Evolutionary conservation across 139 green algal genomes (phyloP).

Genomic region (Edaphochlamys debaryana): DNA sequence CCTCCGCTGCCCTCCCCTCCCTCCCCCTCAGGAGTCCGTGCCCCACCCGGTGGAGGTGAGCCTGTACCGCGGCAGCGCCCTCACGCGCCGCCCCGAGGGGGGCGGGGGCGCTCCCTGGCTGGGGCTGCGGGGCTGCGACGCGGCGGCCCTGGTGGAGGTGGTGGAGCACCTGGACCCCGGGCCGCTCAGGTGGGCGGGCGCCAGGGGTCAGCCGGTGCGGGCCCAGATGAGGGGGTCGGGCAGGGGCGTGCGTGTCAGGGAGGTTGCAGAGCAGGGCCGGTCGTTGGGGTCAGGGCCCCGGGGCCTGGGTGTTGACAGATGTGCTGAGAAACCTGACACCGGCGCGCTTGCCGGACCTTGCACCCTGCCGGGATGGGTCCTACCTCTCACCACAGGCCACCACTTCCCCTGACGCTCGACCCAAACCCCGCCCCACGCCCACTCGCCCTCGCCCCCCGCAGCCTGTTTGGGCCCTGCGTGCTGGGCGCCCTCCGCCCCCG

Average conservation of each 20-base stretch:
- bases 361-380: too few species aligned
- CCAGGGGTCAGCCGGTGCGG: too few species aligned
- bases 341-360: too few species aligned
- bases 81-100: background rate
- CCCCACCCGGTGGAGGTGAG: conserved; percentile 17
- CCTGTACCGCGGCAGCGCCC: conserved; percentile 40
- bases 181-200: conserved; percentile 53
- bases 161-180: conserved; percentile 75
- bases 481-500: conserved; percentile 62
- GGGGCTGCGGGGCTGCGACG: conserved; percentile 50
- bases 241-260: too few species aligned
- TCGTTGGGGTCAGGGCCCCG: too few species aligned
- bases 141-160: conserved; percentile 66
- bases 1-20: too few species aligned
- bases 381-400: too few species aligned
- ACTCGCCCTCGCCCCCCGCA: conserved; percentile 7
- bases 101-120: conserved; percentile 40
- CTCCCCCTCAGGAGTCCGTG: conserved; percentile 13
- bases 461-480: conserved; percentile 52
- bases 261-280: too few species aligned
- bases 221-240: too few species aligned
- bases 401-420: too few species aligned
- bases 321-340: too few species aligned
- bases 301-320: too few species aligned
- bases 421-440: background rate